Evolutionary conservation across 306 rosid species (phyloP).

Genomic region (Hippophae rhamnoides): DNA sequence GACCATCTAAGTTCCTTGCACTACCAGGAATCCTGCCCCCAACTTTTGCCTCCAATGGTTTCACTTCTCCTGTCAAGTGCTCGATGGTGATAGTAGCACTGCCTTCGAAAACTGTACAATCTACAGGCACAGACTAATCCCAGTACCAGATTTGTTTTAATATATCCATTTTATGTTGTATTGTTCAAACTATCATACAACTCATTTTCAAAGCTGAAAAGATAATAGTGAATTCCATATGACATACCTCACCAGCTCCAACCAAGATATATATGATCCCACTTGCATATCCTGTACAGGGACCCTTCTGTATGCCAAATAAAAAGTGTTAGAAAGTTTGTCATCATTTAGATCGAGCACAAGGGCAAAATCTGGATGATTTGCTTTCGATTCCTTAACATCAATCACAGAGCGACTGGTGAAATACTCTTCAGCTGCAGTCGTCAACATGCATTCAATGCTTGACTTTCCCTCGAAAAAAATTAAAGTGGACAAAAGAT

Average conservation of each 20-base stretch:
- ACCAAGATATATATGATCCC: slow-evolving; percentile 69
- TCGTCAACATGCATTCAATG: slow-evolving; percentile 22
- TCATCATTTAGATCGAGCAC: slow-evolving; percentile 63
- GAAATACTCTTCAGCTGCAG: slow-evolving; percentile 90
- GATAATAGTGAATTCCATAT: slow-evolving; percentile 7
- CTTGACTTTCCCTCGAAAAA: slow-evolving; percentile 8
- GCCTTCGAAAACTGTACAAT: slow-evolving; percentile 92
- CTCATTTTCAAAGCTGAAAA: background rate
- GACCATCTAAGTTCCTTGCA: slow-evolving; percentile 95
- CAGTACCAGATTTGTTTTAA: slow-evolving; percentile 58
- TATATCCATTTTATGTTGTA: slow-evolving; percentile 34
- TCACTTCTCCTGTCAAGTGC: slow-evolving; percentile 96
- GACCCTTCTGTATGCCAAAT: slow-evolving; percentile 72
- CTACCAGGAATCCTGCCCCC: slow-evolving; percentile 96
- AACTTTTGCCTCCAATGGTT: slow-evolving; percentile 72
- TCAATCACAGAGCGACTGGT: slow-evolving; percentile 83
- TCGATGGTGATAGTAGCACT: slow-evolving; percentile 82
- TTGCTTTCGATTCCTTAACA: slow-evolving; percentile 84
- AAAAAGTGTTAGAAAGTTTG: slow-evolving; percentile 66
- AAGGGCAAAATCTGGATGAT: slow-evolving; percentile 88
- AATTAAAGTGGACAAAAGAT: background rate
- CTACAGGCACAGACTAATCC: slow-evolving; percentile 99
- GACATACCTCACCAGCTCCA: slow-evolving; percentile 88
- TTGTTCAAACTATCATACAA: background rate
- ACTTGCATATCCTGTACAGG: slow-evolving; percentile 73